Base-by-base conservation (phyloP, 176 grass and related monocot species). In the Cenchrus americanus region DNA sequence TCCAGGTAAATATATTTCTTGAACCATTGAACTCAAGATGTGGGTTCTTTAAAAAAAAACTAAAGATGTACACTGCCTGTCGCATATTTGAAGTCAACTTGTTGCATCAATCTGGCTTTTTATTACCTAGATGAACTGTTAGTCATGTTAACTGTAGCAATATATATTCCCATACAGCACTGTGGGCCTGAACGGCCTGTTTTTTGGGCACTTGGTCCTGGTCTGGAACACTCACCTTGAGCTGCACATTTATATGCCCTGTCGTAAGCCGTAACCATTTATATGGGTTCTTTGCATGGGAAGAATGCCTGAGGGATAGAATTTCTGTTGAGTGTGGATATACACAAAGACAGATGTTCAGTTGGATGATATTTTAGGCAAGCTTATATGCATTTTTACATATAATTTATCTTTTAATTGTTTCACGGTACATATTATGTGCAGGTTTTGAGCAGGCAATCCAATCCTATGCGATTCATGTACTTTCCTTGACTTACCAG, bases 361-460 rank as follows among this genome's bases (percentile, higher is more conserved):
- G 2, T 44, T 53, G 32, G 3, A 66, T 37, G n/a, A 12, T 40
- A 44, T 51, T 6, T 58, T 85, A 44, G 71, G 59, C 26, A 69
- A 64, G 10, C 41, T 70, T 64, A 71, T 72, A 14, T 48, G 55
- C 42, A 46, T 53, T 86, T 32, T 48, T 5, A 52, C 6, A 69
- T 54, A 58, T n/a, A 51, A 51, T n/a, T n/a, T 47, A 30, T 14
- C 21, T 54, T 54, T 60, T 49, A 73, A 10, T 51, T 44, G 19
- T 41, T 42, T 15, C 18, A 83, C 9, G 34, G 10, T 9, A 30
- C 1, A 2, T 17, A 30, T 40, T 1, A 2, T 75, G 37, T 81
- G 41, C 86, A 99, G 96, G 96, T 88, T 99, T 99, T 84, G 93
- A 99, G 88, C 91, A 99, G 86, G 96, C 96, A 87, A 94, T 99